A percentile compares a stretch with the other conserved stretches of the same genome.
Conservation (phyloP, 73 alveolate species). For the Effrenium voratum region DNA sequence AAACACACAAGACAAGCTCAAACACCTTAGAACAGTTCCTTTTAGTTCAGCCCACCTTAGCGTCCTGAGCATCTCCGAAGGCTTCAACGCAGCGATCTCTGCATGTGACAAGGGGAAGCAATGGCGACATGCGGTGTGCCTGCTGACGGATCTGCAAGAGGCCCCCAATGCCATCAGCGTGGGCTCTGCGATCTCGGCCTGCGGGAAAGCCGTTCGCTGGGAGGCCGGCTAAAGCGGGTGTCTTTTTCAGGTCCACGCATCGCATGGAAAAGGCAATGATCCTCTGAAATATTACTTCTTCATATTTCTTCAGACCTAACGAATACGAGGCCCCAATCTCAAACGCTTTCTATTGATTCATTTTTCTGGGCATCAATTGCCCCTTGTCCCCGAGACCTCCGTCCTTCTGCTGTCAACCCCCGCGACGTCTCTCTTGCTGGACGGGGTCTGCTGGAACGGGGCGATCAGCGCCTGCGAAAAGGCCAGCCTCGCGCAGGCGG, state of each 20-base stretch:
- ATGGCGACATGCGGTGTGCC: neutral
- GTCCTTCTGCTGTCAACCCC: neutral
- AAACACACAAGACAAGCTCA: neutral
- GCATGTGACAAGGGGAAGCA: constrained; percentile 27
- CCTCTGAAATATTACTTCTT: too few relatives aligned
- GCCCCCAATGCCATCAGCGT: constrained; percentile 10
- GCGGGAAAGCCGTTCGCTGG: neutral
- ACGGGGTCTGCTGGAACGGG: constrained; percentile 23
- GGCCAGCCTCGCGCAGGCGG: neutral
- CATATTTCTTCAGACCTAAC: too few relatives aligned
- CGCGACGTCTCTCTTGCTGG: neutral
- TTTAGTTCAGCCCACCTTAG: neutral
- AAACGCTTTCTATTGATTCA: too few relatives aligned
- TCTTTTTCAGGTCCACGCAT: too few relatives aligned
- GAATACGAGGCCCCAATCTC: too few relatives aligned
- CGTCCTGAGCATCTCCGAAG: too few relatives aligned
- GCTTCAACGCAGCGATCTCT: constrained; percentile 17
- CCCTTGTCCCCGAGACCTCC: too few relatives aligned
- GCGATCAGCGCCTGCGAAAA: constrained; percentile 28
- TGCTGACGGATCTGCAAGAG: neutral
- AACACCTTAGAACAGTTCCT: neutral
- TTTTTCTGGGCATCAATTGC: too few relatives aligned
- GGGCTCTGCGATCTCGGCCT: constrained; percentile 7
- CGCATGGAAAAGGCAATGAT: too few relatives aligned
- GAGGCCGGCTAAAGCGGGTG: too few relatives aligned